A percentile compares a stretch with the other conserved stretches of the same genome.
These are phyloP conservation scores for Pestalotiopsis sp. DNA, from an alignment of 2,329 filamentous ascomycete genomes.

Conservation along the genomic window DNA sequence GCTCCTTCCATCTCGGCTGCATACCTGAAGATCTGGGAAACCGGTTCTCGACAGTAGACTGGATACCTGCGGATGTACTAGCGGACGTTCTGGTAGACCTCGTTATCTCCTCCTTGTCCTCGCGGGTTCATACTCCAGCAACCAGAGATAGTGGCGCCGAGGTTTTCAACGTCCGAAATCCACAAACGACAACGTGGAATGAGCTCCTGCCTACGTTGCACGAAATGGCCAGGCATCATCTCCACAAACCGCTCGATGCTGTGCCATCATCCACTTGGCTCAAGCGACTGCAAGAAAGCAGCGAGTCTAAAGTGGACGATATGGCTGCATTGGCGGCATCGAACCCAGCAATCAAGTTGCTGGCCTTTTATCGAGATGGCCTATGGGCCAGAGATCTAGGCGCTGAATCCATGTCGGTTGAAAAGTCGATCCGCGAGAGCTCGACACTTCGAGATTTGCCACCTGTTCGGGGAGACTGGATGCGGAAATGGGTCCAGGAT, in stretches of 20 bases:
- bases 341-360: background rate
- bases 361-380: background rate
- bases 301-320: background rate
- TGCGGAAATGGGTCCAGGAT: background rate
- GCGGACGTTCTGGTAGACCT: slow-evolving; percentile 38
- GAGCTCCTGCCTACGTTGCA: background rate
- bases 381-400: background rate
- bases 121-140: slow-evolving; percentile 11
- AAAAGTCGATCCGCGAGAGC: background rate
- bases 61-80: slow-evolving; percentile 46
- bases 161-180: background rate
- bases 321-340: background rate
- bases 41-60: slow-evolving; percentile 37
- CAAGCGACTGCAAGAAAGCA: background rate
- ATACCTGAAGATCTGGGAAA: slow-evolving; percentile 39
- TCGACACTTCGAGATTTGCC: background rate
- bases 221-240: background rate
- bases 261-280: background rate
- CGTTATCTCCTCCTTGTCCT: slow-evolving; percentile 9
- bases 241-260: background rate
- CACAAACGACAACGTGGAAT: background rate
- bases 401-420: background rate
- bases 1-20: slow-evolving; percentile 36
- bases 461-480: background rate
- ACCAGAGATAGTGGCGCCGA: background rate